Percentiles rank a stretch among this genome's conserved stretches.
phyloP scores from a whole-genome alignment of 306 rosid species.

The Cucumis sativus region DNA sequence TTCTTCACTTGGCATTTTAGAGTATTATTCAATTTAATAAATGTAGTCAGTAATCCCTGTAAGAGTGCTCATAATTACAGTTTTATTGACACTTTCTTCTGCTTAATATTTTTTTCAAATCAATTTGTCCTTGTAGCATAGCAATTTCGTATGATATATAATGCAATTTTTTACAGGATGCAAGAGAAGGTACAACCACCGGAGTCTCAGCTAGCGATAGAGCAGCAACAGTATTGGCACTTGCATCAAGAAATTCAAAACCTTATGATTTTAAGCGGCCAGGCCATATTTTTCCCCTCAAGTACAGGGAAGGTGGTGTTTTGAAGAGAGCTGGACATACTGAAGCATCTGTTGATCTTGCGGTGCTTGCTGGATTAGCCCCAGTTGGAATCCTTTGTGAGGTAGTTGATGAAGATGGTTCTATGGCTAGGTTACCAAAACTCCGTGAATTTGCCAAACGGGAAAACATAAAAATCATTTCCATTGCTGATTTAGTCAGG shows the following conservation, averaged over 20 bases:
- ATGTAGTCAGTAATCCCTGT: neutral
- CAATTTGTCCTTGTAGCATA: neutral
- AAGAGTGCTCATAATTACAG: neutral
- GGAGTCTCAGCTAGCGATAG: constrained; percentile 89
- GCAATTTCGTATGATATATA: neutral
- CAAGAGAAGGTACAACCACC: constrained; percentile 71
- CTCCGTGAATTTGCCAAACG: constrained; percentile 62
- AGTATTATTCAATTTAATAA: neutral
- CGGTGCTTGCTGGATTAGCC: constrained; percentile 67
- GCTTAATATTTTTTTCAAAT: neutral
- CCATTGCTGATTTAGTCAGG: constrained; percentile 94
- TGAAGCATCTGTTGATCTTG: constrained; percentile 94
- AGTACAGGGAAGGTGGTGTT: constrained; percentile 88
- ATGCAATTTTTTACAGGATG: constrained; percentile 31
- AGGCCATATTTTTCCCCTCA: constrained; percentile 86
- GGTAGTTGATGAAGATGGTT: constrained; percentile 84
- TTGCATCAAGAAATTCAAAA: constrained; percentile 75
- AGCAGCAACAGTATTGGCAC: constrained; percentile 70
- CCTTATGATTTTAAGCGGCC: constrained; percentile 87
- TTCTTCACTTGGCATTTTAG: neutral
- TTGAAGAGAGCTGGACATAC: constrained; percentile 90
- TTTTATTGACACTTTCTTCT: neutral
- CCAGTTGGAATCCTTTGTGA: constrained; percentile 75
- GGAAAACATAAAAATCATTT: constrained; percentile 71
- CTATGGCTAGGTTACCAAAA: constrained; percentile 90